Evolutionary conservation across 1,284 basidiomycete genomes (phyloP), one percentile per base, ranked within the genome.

Genomic region (Ceratobasidium sp.): DNA sequence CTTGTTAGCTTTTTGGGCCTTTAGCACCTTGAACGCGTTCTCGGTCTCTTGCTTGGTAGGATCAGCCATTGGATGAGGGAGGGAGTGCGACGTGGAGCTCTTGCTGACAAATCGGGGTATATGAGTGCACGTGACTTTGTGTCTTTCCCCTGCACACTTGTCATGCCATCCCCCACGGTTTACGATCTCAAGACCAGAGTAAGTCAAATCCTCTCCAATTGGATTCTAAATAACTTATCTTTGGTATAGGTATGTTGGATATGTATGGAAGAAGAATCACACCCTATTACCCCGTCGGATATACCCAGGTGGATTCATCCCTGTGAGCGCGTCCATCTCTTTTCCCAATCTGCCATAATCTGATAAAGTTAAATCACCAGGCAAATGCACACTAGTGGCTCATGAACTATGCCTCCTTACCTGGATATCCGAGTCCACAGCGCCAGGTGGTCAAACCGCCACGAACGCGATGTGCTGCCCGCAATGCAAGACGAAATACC

Each of bases 1-100:
- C 87, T 95, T 97, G 87, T 98, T 98, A 1, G 89, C 93, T 80
- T 95, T 96, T 79, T 97, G 93, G 1, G 89, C 83, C 80, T 90
- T 93, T 63, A 97, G 85, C 7, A 91, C 87, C 75, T 88, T 90
- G 84, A 95, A 95, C 17, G 93, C 86, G 76, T 89, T 88, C 74
- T 94, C 93, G 1, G 91, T 91, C 82, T 95, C 91, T 80, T 89
- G 86, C 80, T 93, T 93, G 36, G 79, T 75, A 15, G 77, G 77
- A 62, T 78, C 77, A 31, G 69, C 69, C 69, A 72, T 72, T 50
- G 69, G 44, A 60, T 44, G 57, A 36, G 41, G 33, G 36, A 11
- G 57, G n/a, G 56, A 44, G 22, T 72, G 69, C 69, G 69, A 72
- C 69, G 69, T 72, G 69, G 69, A 72, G 69, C 29, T 22, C 41